Evolutionary conservation across 2,329 filamentous ascomycete genomes (phyloP).

Genomic region (Fusarium pseudonygamai): DNA sequence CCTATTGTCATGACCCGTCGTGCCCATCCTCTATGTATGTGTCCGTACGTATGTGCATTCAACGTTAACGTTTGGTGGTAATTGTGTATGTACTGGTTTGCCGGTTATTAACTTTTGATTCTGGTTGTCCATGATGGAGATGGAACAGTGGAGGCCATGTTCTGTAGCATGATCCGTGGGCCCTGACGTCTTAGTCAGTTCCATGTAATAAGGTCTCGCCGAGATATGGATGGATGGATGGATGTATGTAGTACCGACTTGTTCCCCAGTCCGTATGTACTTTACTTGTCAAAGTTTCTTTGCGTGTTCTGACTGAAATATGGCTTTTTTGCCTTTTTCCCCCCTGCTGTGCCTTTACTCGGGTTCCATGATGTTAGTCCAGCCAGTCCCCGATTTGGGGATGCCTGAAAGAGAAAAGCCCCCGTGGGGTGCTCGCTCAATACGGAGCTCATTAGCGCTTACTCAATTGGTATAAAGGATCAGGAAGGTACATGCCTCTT

Average conservation of each 20-base stretch:
- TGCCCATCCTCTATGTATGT: not conserved
- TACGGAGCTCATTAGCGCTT: not conserved
- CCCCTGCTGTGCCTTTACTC: not conserved
- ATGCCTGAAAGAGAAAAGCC: conserved; percentile 20
- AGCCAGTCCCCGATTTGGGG: not conserved
- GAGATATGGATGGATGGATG: conserved; percentile 11
- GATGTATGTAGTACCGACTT: conserved; percentile 1
- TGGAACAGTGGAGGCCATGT: conserved; percentile 13
- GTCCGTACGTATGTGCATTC: not conserved
- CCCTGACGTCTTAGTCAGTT: conserved; percentile 33
- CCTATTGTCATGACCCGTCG: conserved; percentile 13
- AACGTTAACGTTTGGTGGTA: conserved; percentile 14
- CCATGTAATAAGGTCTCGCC: conserved; percentile 20
- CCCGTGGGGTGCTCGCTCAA: conserved; percentile 9
- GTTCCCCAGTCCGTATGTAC: not conserved
- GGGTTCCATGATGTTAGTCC: not conserved
- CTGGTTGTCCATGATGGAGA: conserved; percentile 2
- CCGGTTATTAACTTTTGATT: not conserved
- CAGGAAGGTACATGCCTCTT: not conserved
- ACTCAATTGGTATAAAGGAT: conserved; percentile 1
- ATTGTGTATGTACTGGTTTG: not conserved
- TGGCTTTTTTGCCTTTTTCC: not conserved
- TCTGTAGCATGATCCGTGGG: conserved; percentile 20
- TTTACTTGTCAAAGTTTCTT: not conserved
- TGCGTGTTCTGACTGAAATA: not conserved